These are phyloP conservation scores for Penicillium nordicum DNA, from an alignment of 2,329 filamentous ascomycete species.

Conservation along the genomic window DNA sequence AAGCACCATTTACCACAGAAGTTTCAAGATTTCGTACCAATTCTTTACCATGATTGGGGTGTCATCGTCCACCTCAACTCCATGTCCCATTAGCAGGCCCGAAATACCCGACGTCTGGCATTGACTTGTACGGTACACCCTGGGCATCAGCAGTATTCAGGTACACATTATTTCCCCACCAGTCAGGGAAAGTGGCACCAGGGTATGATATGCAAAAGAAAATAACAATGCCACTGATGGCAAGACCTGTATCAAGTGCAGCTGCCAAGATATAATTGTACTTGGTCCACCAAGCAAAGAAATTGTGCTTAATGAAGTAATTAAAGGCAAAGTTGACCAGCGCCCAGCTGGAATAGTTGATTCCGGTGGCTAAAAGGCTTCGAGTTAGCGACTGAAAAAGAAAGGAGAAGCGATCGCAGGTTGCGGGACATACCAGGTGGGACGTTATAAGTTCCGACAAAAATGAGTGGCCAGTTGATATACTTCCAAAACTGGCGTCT, in stretches of 20 bases:
- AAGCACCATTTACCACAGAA: neutral
- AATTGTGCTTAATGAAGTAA: slow-evolving; percentile 49
- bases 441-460: slow-evolving; percentile 29
- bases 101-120: slow-evolving; percentile 31
- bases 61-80: slow-evolving; percentile 8
- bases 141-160: slow-evolving; percentile 32
- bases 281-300: slow-evolving; percentile 45
- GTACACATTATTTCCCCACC: slow-evolving; percentile 36
- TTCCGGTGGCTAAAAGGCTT: slow-evolving; percentile 29
- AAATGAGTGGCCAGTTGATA: slow-evolving; percentile 33
- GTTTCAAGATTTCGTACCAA: neutral
- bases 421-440: slow-evolving; percentile 20
- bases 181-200: slow-evolving; percentile 29
- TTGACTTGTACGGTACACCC: slow-evolving; percentile 26
- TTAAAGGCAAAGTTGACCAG: slow-evolving; percentile 51
- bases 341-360: slow-evolving; percentile 37
- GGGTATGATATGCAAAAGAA: slow-evolving; percentile 36
- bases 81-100: slow-evolving; percentile 32
- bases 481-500: slow-evolving; percentile 35
- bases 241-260: slow-evolving; percentile 38
- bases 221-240: slow-evolving; percentile 34
- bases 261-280: slow-evolving; percentile 46
- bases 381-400: neutral
- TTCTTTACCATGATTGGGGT: neutral
- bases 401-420: neutral